A percentile compares a stretch with the other conserved stretches of the same genome.
phyloP scores from a whole-genome alignment of 1,284 basidiomycete species.

The Coniferiporia weirii region DNA sequence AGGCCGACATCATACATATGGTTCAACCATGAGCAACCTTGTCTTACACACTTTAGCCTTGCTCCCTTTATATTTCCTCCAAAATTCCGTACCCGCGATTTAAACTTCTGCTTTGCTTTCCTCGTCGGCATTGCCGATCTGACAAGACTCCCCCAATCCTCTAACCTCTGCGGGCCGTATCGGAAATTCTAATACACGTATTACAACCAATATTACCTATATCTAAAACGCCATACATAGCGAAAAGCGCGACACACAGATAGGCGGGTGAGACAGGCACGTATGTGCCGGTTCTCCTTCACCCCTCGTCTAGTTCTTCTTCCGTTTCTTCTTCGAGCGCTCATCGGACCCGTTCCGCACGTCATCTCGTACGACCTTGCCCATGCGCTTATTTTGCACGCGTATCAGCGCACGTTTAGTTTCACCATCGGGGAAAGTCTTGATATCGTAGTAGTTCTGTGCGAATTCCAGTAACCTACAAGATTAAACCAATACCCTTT shows the following conservation, averaged over 20 bases:
- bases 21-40: too few relatives aligned
- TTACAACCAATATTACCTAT: neutral
- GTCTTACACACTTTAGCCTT: too few relatives aligned
- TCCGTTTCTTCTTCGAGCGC: slow-evolving; percentile 28
- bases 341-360: slow-evolving; percentile 16
- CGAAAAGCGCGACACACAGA: neutral
- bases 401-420: slow-evolving; percentile 63
- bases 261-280: neutral
- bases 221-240: neutral
- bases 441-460: slow-evolving; percentile 73
- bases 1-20: too few relatives aligned
- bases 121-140: too few relatives aligned
- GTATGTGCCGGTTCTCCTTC: neutral
- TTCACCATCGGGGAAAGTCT: slow-evolving; percentile 64
- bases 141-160: neutral
- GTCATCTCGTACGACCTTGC: slow-evolving; percentile 29
- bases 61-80: too few relatives aligned
- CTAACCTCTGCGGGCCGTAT: neutral
- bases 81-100: too few relatives aligned
- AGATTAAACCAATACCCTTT: neutral
- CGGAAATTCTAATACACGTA: neutral
- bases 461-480: slow-evolving; percentile 82
- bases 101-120: too few relatives aligned
- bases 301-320: neutral
- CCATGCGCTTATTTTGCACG: slow-evolving; percentile 37